Conservation (phyloP, 176 grass and related monocot species). For the Miscanthus lutarioriparius region DNA sequence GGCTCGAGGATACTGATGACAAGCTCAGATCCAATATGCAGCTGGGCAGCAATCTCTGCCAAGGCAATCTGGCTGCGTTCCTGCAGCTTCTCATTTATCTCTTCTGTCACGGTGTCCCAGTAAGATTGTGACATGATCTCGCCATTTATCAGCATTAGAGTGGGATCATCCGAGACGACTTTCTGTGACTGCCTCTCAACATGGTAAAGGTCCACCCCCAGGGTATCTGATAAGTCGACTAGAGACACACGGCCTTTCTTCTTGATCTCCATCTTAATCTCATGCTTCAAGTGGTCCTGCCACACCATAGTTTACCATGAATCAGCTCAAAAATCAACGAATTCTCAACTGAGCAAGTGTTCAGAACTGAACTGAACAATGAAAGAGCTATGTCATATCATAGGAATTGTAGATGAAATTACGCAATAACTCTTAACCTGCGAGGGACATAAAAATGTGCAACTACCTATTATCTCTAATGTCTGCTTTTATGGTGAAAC, state of each 20-base stretch:
- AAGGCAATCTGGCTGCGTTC: slow-evolving; percentile 91
- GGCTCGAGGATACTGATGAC: slow-evolving; percentile 74
- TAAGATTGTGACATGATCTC: slow-evolving; percentile 94
- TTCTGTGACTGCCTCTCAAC: slow-evolving; percentile 83
- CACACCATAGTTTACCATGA: slow-evolving; percentile 24
- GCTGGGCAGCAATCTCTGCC: slow-evolving; percentile 84
- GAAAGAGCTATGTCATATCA: neutral
- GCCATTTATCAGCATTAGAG: slow-evolving; percentile 80
- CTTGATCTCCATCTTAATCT: slow-evolving; percentile 90
- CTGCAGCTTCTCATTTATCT: slow-evolving; percentile 93
- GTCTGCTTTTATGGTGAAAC: neutral
- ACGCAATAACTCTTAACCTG: neutral
- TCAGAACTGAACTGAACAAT: neutral
- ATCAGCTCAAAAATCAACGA: neutral
- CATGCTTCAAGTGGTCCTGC: slow-evolving; percentile 88
- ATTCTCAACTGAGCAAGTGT: neutral
- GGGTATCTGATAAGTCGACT: slow-evolving; percentile 84
- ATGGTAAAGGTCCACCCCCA: slow-evolving; percentile 93
- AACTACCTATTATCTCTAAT: neutral
- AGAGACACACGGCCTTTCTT: slow-evolving; percentile 71
- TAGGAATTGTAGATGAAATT: neutral
- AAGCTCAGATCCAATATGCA: slow-evolving; percentile 90
- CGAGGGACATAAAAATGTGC: neutral
- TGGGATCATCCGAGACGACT: slow-evolving; percentile 54
- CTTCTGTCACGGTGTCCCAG: slow-evolving; percentile 89